Percentiles rank a stretch among this genome's conserved stretches.
These are phyloP conservation scores for Suillus paluster DNA, from an alignment of 768 basidiomycete genomes.

Conservation along the genomic window DNA sequence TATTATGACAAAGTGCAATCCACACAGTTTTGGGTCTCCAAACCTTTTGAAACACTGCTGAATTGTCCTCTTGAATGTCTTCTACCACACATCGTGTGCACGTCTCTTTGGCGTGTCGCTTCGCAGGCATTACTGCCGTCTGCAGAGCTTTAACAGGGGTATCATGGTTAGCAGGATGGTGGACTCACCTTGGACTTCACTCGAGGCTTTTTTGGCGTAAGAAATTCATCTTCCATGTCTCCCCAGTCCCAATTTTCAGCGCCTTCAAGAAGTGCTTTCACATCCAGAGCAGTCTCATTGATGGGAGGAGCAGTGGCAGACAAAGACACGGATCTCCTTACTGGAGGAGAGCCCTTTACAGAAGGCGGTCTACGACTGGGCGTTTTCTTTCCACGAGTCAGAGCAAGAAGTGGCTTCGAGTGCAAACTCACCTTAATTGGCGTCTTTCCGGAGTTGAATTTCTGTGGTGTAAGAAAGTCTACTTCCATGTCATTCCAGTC, in stretches of 20 bases:
- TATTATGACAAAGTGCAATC: conserved; percentile 5
- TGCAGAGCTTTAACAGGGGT: conserved; percentile 16
- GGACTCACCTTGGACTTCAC: conserved; percentile 24
- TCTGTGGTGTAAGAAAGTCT: conserved; percentile 56
- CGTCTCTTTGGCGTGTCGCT: conserved; percentile 34
- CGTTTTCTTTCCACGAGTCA: conserved; percentile 19
- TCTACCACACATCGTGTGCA: conserved; percentile 64
- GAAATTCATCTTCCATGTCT: conserved; percentile 53
- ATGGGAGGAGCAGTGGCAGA: neutral
- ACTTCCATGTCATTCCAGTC: conserved; percentile 65
- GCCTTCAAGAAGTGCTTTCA: conserved; percentile 58
- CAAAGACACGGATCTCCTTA: conserved; percentile 17
- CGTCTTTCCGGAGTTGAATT: conserved; percentile 37
- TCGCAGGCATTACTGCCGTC: conserved; percentile 17
- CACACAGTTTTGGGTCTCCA: conserved; percentile 3
- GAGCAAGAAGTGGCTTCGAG: neutral
- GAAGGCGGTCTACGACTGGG: conserved; percentile 21
- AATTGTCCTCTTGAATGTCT: conserved; percentile 42
- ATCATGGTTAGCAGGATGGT: neutral
- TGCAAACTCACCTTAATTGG: conserved; percentile 21
- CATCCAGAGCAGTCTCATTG: conserved; percentile 42
- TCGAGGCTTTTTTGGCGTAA: conserved; percentile 49
- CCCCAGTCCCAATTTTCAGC: conserved; percentile 75
- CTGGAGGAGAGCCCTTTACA: conserved; percentile 17
- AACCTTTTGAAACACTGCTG: conserved; percentile 47